A percentile compares a stretch with the other conserved stretches of the same genome.
These are phyloP conservation scores for Pichia eremophila DNA, from an alignment of 805 yeast species.

Conservation along the genomic window DNA sequence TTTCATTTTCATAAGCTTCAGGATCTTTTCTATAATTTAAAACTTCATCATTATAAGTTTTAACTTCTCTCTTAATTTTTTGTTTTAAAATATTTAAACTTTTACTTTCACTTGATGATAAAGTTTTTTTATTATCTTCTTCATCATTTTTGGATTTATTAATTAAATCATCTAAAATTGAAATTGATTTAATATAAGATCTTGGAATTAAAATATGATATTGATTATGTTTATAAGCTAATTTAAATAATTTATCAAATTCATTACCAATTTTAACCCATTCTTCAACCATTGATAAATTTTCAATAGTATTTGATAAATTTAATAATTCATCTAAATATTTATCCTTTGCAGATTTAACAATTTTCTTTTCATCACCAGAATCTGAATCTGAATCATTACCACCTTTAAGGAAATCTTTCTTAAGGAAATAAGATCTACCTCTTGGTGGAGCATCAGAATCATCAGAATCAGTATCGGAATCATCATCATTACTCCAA, in stretches of 20 bases:
- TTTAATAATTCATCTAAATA: conserved; percentile 76
- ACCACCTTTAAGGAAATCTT: conserved; percentile 35
- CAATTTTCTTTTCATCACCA: conserved; percentile 71
- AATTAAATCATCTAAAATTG: conserved; percentile 63
- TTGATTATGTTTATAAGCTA: conserved; percentile 60
- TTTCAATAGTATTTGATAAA: conserved; percentile 57
- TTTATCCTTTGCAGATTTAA: conserved; percentile 90
- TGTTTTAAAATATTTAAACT: conserved; percentile 84
- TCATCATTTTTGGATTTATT: conserved; percentile 41
- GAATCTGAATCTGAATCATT: conserved; percentile 31
- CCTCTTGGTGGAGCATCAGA: conserved; percentile 39
- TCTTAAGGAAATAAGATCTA: conserved; percentile 48
- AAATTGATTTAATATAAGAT: conserved; percentile 57
- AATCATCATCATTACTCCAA: conserved; percentile 15
- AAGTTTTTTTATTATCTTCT: conserved; percentile 46
- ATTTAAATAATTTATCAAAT: conserved; percentile 68
- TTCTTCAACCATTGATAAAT: conserved; percentile 58
- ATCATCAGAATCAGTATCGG: conserved; percentile 34
- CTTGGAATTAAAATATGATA: conserved; percentile 70
- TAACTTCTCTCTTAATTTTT: conserved; percentile 71
- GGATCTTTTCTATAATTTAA: conserved; percentile 60
- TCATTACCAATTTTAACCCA: conserved; percentile 71
- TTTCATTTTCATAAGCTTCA: conserved; percentile 56
- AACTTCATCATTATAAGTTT: conserved; percentile 56
- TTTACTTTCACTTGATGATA: conserved; percentile 74